Evolutionary conservation across 2,329 filamentous ascomycete species (phyloP).

Genomic region (Lithohypha guttulata): DNA sequence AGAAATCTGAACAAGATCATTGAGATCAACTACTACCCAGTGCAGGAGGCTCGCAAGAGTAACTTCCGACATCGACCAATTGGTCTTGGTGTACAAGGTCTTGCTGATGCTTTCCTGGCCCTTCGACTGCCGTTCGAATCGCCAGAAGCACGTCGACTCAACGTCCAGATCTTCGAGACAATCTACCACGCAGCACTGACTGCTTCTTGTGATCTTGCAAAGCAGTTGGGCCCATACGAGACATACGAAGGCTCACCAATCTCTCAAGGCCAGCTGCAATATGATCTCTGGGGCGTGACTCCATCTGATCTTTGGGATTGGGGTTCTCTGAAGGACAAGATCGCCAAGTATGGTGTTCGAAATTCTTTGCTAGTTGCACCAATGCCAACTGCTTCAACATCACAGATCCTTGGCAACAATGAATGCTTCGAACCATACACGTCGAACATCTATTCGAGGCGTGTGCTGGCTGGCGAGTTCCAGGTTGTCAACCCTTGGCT

Average conservation of each 20-base stretch:
- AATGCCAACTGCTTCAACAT: conserved; percentile 96
- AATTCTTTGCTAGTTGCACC: conserved; percentile 93
- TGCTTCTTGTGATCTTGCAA: conserved; percentile 75
- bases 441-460: conserved; percentile 98
- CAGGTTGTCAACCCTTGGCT: conserved; percentile 99
- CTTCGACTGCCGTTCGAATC: conserved; percentile 96
- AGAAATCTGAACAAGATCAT: conserved; percentile 98
- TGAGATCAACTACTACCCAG: conserved; percentile 97
- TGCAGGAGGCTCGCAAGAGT: conserved; percentile 82
- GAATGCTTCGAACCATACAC: conserved; percentile 99
- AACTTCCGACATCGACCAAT: conserved; percentile 96
- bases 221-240: conserved; percentile 71
- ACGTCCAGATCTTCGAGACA: conserved; percentile 98
- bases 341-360: conserved; percentile 84
- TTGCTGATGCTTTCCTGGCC: conserved; percentile 95
- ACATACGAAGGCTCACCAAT: conserved; percentile 90
- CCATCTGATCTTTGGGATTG: conserved; percentile 96
- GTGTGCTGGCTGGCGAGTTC: conserved; percentile 96
- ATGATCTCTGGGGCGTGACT: conserved; percentile 96
- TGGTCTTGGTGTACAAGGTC: conserved; percentile 91
- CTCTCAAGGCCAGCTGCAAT: conserved; percentile 91
- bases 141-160: conserved; percentile 81
- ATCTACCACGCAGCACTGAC: conserved; percentile 95
- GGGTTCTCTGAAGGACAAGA: conserved; percentile 75
- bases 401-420: conserved; percentile 96